Evolutionary conservation across 371 early-diverging fungal species (phyloP).

Genomic region (Coemansia sp.): DNA sequence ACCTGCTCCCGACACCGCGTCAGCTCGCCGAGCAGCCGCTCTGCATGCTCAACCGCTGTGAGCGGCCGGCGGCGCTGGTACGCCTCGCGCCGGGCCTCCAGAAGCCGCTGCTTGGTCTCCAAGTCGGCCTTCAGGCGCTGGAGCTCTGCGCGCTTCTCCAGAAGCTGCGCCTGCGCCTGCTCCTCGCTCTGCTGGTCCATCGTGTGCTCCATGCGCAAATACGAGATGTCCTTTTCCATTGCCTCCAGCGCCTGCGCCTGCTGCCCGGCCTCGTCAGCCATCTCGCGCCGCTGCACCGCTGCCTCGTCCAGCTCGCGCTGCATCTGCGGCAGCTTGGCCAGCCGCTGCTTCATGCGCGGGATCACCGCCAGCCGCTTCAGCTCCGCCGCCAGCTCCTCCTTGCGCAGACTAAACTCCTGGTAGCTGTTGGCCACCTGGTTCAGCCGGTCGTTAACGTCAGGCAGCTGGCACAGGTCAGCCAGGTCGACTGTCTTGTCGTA

Average conservation of each 20-base stretch:
- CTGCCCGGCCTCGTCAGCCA: slow-evolving; percentile 29
- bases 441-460: slow-evolving; percentile 49
- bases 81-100: slow-evolving; percentile 26
- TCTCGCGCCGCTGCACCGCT: slow-evolving; percentile 19
- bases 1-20: neutral
- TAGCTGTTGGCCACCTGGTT: slow-evolving; percentile 50
- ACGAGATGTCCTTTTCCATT: slow-evolving; percentile 45
- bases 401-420: slow-evolving; percentile 40
- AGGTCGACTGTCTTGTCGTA: slow-evolving; percentile 51
- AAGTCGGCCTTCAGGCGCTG: slow-evolving; percentile 24
- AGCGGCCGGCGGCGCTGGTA: slow-evolving; percentile 39
- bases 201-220: slow-evolving; percentile 43
- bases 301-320: slow-evolving; percentile 30
- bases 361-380: slow-evolving; percentile 43
- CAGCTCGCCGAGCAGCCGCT: slow-evolving; percentile 32
- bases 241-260: slow-evolving; percentile 18
- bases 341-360: slow-evolving; percentile 37
- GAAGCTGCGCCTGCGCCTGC: slow-evolving; percentile 36
- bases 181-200: slow-evolving; percentile 49
- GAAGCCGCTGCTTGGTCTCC: slow-evolving; percentile 37
- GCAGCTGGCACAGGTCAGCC: slow-evolving; percentile 50
- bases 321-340: slow-evolving; percentile 43
- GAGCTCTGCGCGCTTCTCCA: slow-evolving; percentile 26
- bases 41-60: slow-evolving; percentile 44
- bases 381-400: slow-evolving; percentile 40